Conservation (phyloP, 257 asterid genomes). For the Anisodus acutangulus region DNA sequence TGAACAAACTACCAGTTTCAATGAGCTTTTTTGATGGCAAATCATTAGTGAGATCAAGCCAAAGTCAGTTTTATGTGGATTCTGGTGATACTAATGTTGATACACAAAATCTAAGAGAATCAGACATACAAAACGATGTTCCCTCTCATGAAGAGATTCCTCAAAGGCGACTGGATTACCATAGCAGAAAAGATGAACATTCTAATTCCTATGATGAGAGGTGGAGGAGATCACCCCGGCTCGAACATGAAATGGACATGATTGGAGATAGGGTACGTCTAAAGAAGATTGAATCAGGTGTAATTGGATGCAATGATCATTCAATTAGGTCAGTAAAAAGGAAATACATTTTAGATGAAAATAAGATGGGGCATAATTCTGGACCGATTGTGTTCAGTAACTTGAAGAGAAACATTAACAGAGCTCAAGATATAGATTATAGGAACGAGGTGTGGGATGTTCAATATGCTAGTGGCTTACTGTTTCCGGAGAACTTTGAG, state of each 20-base stretch:
- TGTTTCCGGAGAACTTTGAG: slow-evolving; percentile 31
- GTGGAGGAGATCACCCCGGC: slow-evolving; percentile 33
- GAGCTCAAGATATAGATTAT: slow-evolving; percentile 30
- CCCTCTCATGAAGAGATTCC: slow-evolving; percentile 28
- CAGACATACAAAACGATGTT: slow-evolving; percentile 21
- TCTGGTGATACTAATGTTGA: slow-evolving; percentile 20
- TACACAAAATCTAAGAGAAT: slow-evolving; percentile 29
- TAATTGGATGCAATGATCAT: slow-evolving; percentile 15
- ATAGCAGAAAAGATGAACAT: slow-evolving; percentile 29
- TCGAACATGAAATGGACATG: slow-evolving; percentile 28
- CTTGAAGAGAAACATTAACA: slow-evolving; percentile 14
- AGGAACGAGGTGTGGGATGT: slow-evolving; percentile 33
- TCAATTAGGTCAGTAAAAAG: slow-evolving; percentile 34
- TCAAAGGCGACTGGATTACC: slow-evolving; percentile 26
- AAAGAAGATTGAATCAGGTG: slow-evolving; percentile 29
- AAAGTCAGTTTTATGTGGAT: slow-evolving; percentile 28
- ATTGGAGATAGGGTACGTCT: slow-evolving; percentile 21
- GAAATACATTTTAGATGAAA: slow-evolving; percentile 34
- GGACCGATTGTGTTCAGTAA: slow-evolving; percentile 22
- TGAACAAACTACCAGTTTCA: slow-evolving; percentile 16
- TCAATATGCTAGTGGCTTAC: slow-evolving; percentile 27
- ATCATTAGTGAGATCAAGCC: slow-evolving; percentile 16
- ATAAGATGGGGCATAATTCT: slow-evolving; percentile 30
- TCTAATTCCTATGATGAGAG: slow-evolving; percentile 32
- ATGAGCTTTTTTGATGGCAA: slow-evolving; percentile 28